A percentile compares a stretch with the other conserved stretches of the same genome.
These are phyloP conservation scores for Leptographium wingfieldii DNA, from an alignment of 2,329 filamentous ascomycete species.

Conservation along the genomic window DNA sequence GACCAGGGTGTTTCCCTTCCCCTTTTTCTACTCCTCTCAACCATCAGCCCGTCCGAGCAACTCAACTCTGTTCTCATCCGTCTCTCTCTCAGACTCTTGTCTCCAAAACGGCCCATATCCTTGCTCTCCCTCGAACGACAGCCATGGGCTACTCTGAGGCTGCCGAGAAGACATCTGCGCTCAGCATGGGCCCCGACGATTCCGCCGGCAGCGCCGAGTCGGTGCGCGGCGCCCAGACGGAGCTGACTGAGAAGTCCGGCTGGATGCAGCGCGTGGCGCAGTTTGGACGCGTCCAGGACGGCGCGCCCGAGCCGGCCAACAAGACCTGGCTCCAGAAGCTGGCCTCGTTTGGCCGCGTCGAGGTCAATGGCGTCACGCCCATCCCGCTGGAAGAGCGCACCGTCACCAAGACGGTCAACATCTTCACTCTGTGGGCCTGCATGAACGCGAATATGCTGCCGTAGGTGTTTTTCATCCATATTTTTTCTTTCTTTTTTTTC, in stretches of 20 bases:
- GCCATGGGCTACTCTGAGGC: not conserved
- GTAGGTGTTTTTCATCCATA: constrained; percentile 15
- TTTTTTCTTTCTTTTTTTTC: not conserved
- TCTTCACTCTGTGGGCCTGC: constrained; percentile 36
- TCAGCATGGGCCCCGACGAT: not conserved
- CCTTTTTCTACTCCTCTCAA: not conserved
- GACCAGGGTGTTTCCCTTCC: not conserved
- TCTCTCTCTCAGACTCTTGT: not conserved
- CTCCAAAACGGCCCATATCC: not conserved
- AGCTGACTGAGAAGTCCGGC: not conserved
- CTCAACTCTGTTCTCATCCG: not conserved
- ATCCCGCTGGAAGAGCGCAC: constrained; percentile 28
- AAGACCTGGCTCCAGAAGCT: not conserved
- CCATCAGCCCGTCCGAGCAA: too few relatives aligned
- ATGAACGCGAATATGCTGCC: constrained; percentile 35
- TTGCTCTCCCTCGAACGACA: not conserved
- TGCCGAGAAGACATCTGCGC: not conserved
- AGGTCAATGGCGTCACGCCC: constrained; percentile 31
- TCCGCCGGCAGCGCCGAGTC: not conserved
- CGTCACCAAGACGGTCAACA: constrained; percentile 27
- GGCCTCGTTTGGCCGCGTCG: constrained; percentile 15
- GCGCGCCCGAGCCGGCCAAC: not conserved
- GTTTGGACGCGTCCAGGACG: not conserved
- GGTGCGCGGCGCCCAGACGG: not conserved
- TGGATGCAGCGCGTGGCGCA: not conserved